Evolutionary conservation across 2,329 filamentous ascomycete species (phyloP).

Genomic region (Cordyceps tenuipes): DNA sequence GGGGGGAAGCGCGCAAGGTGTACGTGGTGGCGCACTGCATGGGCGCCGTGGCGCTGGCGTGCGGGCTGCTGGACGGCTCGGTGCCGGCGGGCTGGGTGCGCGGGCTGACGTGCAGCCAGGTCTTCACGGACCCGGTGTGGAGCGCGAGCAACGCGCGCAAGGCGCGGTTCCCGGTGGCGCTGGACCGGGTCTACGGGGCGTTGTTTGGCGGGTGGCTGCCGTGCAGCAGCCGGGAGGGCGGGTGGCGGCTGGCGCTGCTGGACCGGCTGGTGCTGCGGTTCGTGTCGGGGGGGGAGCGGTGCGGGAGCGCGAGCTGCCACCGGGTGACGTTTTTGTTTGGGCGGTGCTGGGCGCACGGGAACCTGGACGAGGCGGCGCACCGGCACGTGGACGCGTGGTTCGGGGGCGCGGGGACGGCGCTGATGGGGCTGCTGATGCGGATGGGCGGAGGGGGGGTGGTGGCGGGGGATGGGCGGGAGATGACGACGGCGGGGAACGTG

Average conservation of each 20-base stretch:
- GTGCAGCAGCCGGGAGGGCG: background rate
- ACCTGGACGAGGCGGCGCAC: slow-evolving; percentile 59
- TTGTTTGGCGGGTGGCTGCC: background rate
- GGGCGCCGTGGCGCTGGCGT: slow-evolving; percentile 50
- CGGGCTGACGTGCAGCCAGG: slow-evolving; percentile 51
- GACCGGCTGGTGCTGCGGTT: slow-evolving; percentile 52
- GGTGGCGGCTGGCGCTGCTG: background rate
- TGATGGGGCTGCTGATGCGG: slow-evolving; percentile 47
- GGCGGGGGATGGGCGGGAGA: slow-evolving; percentile 39
- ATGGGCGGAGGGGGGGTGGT: slow-evolving; percentile 44
- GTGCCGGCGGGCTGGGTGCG: slow-evolving; percentile 49
- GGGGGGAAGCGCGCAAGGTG: slow-evolving; percentile 28
- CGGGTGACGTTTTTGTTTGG: slow-evolving; percentile 52
- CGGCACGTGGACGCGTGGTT: slow-evolving; percentile 53
- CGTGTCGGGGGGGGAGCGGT: slow-evolving; percentile 49
- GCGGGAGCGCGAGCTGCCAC: slow-evolving; percentile 54
- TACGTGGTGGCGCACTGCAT: slow-evolving; percentile 57
- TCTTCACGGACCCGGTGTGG: slow-evolving; percentile 57
- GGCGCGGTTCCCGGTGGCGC: slow-evolving; percentile 45
- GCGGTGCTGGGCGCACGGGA: slow-evolving; percentile 53
- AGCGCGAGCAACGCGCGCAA: slow-evolving; percentile 48
- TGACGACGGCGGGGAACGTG: slow-evolving; percentile 44
- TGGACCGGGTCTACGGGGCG: slow-evolving; percentile 16
- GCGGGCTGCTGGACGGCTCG: slow-evolving; percentile 53
- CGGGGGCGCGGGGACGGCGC: slow-evolving; percentile 52